Evolutionary conservation across 2,329 filamentous ascomycete species (phyloP), one percentile per base, ranked within the genome.

Genomic region (Podosphaera fusca): DNA sequence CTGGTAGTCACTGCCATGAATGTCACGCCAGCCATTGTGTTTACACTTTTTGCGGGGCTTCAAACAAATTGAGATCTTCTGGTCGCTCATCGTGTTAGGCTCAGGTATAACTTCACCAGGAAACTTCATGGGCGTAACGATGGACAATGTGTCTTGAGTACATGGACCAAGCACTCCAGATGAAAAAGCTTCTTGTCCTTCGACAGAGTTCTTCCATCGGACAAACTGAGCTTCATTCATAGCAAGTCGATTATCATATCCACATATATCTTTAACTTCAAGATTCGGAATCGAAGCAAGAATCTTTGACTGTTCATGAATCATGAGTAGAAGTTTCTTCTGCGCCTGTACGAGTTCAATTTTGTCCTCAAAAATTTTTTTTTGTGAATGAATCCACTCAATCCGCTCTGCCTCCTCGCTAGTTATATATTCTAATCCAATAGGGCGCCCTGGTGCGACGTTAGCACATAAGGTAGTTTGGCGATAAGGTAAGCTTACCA

Each of bases 211-310:
- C 4, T 59, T 55, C 63, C 64, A 67, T 29, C 42, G 42, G 1
- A 58, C 55, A 42, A 67, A 65, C 54, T 67, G 61, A 21, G 58
- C 57, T 31, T 65, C 61, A 46, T 66, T 67, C 42, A 67, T 61
- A 12, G 64, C 59, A 10, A 67, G 61, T 21, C 65, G 65, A 42
- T 64, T 61, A 47, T 67, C 65, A 46, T 66, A 67, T 31, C 65
- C 65, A 52, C 66, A 67, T 8, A 65, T 57, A 8, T 61, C 58
- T 46, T 66, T 65, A 14, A 60, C 55, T 29, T 62, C 59, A 9
- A 61, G 31, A 33, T 58, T 58, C 12, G 61, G 60, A 33, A 63
- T 61, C 33, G 61, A 54, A 5, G 58, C 58, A 34, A 63, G 64
- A 33, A 55, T 53, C 47, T 61, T 60, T 4, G 59, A 59, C 29